Base-by-base conservation (phyloP, 1,284 basidiomycete genomes). In the Ceratorhiza oryzae-sativae region DNA sequence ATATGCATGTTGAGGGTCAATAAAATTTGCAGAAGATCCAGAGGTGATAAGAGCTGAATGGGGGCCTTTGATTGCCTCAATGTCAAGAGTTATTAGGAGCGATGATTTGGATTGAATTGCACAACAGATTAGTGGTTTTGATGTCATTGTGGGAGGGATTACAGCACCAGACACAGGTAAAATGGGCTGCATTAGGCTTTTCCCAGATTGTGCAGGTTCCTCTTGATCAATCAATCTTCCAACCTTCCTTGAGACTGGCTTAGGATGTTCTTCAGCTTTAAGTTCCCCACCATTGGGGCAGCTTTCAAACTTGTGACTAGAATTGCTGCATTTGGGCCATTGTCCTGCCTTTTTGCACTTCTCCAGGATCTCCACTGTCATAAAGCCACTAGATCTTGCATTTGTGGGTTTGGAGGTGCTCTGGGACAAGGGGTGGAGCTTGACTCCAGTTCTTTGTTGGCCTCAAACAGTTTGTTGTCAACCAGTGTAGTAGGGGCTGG, bases 391-490 rank as follows among this genome's bases (percentile, higher is more conserved):
- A n/a, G 27, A 34, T 34, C 34, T 32, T 32, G 10, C 49, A 8
- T 8, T 10, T 12, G 51, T 13, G 13, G 13, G 27, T 13, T 55
- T 32, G 51, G 6, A n/a, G 27, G 13, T 27, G 15, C 6, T n/a
- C n/a, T 12, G n/a, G n/a, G n/a, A n/a, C n/a, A n/a, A n/a, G n/a
- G n/a, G n/a, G n/a, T n/a, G 30, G 51, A 32, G 30, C 30, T 34
- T 12, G 27, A 5, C 27, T 55, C 30, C 6, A 30, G 4, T 23
- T 55, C 51, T 30, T 32, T 32, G 13, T 30, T 6, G 8, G 41
- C 59, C 27, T 61, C 59, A 45, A 45, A 61, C 18, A 61, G 59
- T 15, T 36, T 45, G 25, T 61, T 46, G 41, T 45, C 59, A 45
- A 25, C 45, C 13, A 39, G 39, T n/a, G n/a, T n/a, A n/a, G n/a